Conservation (phyloP, 768 basidiomycete species). For the Epithele typhae region DNA sequence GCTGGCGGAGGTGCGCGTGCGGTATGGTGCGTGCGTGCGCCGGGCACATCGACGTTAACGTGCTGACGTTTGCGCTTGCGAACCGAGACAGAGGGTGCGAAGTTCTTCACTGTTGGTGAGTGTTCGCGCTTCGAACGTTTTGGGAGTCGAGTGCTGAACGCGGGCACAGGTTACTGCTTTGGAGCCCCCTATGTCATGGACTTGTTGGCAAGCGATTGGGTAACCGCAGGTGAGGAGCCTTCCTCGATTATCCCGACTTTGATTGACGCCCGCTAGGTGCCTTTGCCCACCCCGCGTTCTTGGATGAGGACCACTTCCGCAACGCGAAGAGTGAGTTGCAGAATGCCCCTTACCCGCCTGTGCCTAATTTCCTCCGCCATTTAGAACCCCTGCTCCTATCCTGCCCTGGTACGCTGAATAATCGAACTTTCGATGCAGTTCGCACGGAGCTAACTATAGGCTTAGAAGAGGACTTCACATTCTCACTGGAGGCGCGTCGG, state of each 20-base stretch:
- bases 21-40: conserved; percentile 43
- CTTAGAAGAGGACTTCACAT: conserved; percentile 49
- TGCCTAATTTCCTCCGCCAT: no score
- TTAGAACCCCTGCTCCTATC: conserved; percentile 54
- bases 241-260: background rate
- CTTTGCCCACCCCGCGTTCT: conserved; percentile 50
- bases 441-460: no score
- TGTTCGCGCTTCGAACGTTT: background rate
- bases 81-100: conserved; percentile 20
- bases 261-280: conserved; percentile 32
- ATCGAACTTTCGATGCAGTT: no score
- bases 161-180: conserved; percentile 49
- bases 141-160: no score
- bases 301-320: conserved; percentile 45
- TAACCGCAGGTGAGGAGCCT: conserved; percentile 38
- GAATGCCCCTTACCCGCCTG: background rate
- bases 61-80: conserved; percentile 1
- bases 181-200: conserved; percentile 50
- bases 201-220: conserved; percentile 39
- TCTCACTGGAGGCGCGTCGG: conserved; percentile 45
- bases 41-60: no score
- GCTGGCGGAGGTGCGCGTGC: conserved; percentile 45
- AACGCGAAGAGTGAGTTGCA: conserved; percentile 44
- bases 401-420: conserved; percentile 44
- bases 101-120: conserved; percentile 16